Conservation (phyloP, 2,329 filamentous ascomycete species). For the Phaeomoniella chlamydospora region DNA sequence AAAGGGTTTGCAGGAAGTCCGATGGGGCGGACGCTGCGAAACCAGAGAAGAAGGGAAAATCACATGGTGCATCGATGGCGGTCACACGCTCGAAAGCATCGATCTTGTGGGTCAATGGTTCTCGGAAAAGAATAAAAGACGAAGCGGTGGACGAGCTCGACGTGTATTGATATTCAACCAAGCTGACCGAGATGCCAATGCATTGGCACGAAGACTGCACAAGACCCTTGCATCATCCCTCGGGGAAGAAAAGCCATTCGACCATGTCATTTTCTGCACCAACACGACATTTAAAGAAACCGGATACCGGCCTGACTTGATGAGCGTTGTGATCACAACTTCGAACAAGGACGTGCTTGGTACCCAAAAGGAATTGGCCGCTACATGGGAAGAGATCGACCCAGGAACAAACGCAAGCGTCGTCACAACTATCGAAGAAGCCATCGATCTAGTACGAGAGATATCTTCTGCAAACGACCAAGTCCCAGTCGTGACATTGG, state of each 20-base stretch:
- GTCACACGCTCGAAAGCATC: constrained; percentile 76
- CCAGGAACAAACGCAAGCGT: constrained; percentile 40
- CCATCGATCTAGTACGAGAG: constrained; percentile 42
- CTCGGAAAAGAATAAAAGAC: constrained; percentile 30
- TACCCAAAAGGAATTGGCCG: constrained; percentile 55
- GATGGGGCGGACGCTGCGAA: constrained; percentile 66
- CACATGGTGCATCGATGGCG: constrained; percentile 74
- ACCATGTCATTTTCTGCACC: constrained; percentile 65
- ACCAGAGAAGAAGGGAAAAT: constrained; percentile 41
- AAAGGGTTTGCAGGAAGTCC: constrained; percentile 50
- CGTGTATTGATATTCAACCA: constrained; percentile 81
- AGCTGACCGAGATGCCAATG: constrained; percentile 62
- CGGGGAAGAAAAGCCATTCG: constrained; percentile 38
- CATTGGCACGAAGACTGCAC: constrained; percentile 46
- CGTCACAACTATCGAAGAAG: constrained; percentile 53
- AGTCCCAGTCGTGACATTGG: constrained; percentile 45
- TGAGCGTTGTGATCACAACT: constrained; percentile 46
- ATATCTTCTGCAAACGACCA: constrained; percentile 21
- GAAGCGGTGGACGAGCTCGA: constrained; percentile 18
- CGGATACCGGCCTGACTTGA: constrained; percentile 49
- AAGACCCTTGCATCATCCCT: constrained; percentile 33
- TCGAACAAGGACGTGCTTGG: constrained; percentile 42
- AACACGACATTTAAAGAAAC: constrained; percentile 52
- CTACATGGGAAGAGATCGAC: constrained; percentile 43
- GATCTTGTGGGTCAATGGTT: constrained; percentile 68